phyloP scores from a whole-genome alignment of 495 filamentous ascomycete genomes.

The Lasiosphaeria hispida region DNA sequence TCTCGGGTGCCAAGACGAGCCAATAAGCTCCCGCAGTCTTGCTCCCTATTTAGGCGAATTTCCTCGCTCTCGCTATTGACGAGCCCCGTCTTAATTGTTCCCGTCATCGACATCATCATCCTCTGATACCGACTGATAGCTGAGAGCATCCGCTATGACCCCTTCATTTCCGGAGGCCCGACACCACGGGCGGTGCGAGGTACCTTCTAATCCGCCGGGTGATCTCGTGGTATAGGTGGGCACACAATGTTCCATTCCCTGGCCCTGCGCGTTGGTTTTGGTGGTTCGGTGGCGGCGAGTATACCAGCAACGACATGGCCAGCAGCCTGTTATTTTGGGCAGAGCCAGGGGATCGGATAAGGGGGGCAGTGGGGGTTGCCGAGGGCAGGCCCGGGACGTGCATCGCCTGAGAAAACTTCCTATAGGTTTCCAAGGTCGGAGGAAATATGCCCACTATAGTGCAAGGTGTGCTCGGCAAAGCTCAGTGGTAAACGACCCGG shows the following conservation, averaged over 20 bases:
- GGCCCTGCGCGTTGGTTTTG: not conserved
- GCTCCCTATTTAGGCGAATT: not conserved
- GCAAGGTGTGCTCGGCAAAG: not conserved
- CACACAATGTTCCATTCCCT: not conserved
- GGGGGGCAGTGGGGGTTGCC: not conserved
- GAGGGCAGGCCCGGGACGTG: not conserved
- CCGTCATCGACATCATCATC: too few species aligned
- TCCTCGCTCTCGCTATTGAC: not conserved
- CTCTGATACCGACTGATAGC: not conserved
- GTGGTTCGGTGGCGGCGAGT: not conserved
- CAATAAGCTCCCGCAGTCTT: not conserved
- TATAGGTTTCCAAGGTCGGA: slow-evolving; percentile 10
- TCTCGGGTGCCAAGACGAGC: not conserved
- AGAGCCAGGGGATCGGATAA: not conserved
- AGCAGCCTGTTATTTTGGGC: not conserved
- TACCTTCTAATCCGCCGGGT: not conserved
- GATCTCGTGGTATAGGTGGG: not conserved
- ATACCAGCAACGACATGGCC: not conserved
- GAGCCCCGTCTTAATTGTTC: not conserved
- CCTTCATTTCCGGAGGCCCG: not conserved
- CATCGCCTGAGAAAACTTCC: not conserved
- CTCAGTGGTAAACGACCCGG: slow-evolving; percentile 1
- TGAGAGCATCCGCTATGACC: not conserved
- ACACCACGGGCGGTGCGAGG: not conserved
- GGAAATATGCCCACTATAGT: not conserved